Base-by-base conservation (phyloP, 257 asterid genomes). In the Rhazya stricta region DNA sequence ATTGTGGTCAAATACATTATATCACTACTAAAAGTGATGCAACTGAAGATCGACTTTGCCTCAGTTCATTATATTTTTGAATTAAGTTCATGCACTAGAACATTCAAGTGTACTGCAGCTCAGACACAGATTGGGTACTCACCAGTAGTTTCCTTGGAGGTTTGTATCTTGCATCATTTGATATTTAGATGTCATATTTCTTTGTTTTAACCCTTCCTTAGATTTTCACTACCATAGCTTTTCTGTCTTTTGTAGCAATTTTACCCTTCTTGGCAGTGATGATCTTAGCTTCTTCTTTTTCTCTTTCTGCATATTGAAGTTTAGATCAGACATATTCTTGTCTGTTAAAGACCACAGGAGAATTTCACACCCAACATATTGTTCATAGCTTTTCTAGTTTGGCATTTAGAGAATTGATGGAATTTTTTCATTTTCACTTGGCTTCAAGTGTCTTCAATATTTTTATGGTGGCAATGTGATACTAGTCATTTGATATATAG, bases 71-170 rank as follows among this genome's bases (percentile, higher is more conserved):
- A 83, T 73, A 69, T 90, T 82, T 79, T 79, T 72, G 75, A 83
- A 72, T 84, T 91, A 77, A 87, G 91, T 72, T 85, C 85, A 72
- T 82, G 86, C 79, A 84, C 94, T 32, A 85, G 91, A 85, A 91
- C 93, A 29, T 91, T 91, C 81, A 85, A 80, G 82, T 93, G 94
- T 87, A 83, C 90, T 39, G 89, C 91, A 34, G 96, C 97, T 79
- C 85, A 84, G 84, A 86, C 85, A 43, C 85, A 86, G 77, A 84
- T 93, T 78, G 84, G 88, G 48, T 93, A 93, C 81, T 86, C 91
- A 25, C 97, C 97, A 69, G 58, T 93, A 81, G 90, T 91, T 78
- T 80, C 96, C 48, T 53, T 86, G 76, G 87, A 89, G 85, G 98
- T 93, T 81, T 73, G 88, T 74, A 42, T 70, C 39, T 21, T 30